Evolutionary conservation across 345 rosid species (phyloP), one percentile per base, ranked within the genome.

Genomic region (Moricandia moricandioides): DNA sequence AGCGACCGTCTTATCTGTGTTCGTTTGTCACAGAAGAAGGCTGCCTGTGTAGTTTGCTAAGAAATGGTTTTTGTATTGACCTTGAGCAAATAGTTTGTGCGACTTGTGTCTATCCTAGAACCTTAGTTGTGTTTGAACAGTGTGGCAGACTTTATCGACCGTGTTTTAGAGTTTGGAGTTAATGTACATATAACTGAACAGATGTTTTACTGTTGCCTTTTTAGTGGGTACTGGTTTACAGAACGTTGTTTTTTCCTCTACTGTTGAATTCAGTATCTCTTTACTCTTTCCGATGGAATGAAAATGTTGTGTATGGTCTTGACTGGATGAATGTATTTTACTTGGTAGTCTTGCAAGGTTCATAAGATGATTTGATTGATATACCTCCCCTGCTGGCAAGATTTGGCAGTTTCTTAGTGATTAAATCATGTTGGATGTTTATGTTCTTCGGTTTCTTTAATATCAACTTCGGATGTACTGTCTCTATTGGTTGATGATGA

Each of bases 11-110:
- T 62, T 74, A 79, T 77, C 77, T 86, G 83, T 77, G 67, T 65
- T 75, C 69, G 69, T 68, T 76, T 80, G 74, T 76, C 86, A 84
- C 80, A 75, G 76, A 81, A 84, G 89, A 84, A 82, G 91, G 84
- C 91, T 76, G 79, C 84, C 68, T 80, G 69, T 85, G 82, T 83
- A 84, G 84, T 74, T 65, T 79, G 76, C 79, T 80, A 78, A 84
- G 76, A 77, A 65, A 49, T 33, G 80, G 78, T 80, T 78, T 73
- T 80, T 84, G 75, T 79, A 61, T 71, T 76, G 67, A 62, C 77
- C 72, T 82, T 86, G 78, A 82, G 79, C 82, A 74, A 70, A 78
- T 81, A 78, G 81, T 76, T 83, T 80, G 64, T 83, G 82, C 80
- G 75, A 80, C 74, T 84, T 81, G 87, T 75, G 81, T 85, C 84